A percentile compares a stretch with the other conserved stretches of the same genome.
Evolutionary conservation across 306 rosid species (phyloP).

Genomic region (Prunus persica): DNA sequence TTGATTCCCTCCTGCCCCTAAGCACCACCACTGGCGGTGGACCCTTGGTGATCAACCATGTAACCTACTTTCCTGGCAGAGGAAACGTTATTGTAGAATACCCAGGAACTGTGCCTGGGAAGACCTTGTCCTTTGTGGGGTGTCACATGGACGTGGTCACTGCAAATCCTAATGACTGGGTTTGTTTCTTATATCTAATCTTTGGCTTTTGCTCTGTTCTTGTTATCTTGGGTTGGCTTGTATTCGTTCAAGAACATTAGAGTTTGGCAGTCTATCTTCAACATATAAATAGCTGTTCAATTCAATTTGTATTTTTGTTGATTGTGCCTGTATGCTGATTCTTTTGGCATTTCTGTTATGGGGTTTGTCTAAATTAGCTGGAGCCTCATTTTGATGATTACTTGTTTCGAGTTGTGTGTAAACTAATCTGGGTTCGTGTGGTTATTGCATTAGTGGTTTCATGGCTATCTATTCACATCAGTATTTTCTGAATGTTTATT

Average conservation of each 20-base stretch:
- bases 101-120: slow-evolving; percentile 75
- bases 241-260: background rate
- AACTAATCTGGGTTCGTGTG: background rate
- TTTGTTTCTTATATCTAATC: slow-evolving; percentile 14
- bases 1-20: slow-evolving; percentile 55
- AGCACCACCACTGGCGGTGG: slow-evolving; percentile 82
- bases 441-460: background rate
- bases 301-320: background rate
- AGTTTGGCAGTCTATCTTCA: background rate
- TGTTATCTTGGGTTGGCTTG: background rate
- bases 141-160: slow-evolving; percentile 98
- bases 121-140: slow-evolving; percentile 77
- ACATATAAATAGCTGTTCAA: background rate
- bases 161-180: slow-evolving; percentile 87
- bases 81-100: slow-evolving; percentile 84
- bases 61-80: slow-evolving; percentile 60
- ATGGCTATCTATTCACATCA: background rate
- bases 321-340: background rate
- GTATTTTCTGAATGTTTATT: background rate
- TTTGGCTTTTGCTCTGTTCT: background rate
- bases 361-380: background rate
- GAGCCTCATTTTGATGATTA: background rate
- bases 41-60: slow-evolving; percentile 65
- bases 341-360: background rate
- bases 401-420: background rate